A percentile compares a stretch with the other conserved stretches of the same genome.
These are phyloP conservation scores for Cajanus cajan DNA, from an alignment of 306 rosid genomes.

Conservation along the genomic window DNA sequence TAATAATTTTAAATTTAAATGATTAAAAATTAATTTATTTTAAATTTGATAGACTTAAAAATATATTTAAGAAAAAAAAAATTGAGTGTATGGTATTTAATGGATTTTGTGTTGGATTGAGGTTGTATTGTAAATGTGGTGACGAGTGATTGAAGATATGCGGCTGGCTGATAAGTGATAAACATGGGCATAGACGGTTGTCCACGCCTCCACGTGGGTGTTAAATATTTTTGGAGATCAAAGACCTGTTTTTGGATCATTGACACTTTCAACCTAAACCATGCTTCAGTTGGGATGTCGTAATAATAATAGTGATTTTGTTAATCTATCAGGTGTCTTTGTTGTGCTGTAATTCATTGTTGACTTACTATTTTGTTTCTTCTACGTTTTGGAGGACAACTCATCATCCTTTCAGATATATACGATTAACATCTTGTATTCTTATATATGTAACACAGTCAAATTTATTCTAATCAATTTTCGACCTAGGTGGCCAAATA, in stretches of 20 bases:
- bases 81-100: no score
- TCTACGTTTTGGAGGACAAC: constrained; percentile 9
- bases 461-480: neutral
- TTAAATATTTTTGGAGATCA: neutral
- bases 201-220: constrained; percentile 15
- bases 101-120: no score
- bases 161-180: neutral
- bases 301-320: neutral
- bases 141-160: constrained; percentile 9
- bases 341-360: neutral
- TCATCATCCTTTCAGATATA: neutral
- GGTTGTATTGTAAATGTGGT: no score
- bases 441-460: no score
- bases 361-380: constrained; percentile 4
- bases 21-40: no score
- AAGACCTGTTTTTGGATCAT: neutral
- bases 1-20: no score
- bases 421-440: neutral
- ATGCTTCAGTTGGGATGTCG: neutral
- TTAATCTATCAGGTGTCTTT: constrained; percentile 19
- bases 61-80: no score
- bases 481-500: neutral
- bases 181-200: constrained; percentile 19
- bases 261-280: constrained; percentile 3
- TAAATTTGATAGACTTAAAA: no score